Base-by-base conservation (phyloP, 2,329 filamentous ascomycete genomes). In the Xylaria sp. region DNA sequence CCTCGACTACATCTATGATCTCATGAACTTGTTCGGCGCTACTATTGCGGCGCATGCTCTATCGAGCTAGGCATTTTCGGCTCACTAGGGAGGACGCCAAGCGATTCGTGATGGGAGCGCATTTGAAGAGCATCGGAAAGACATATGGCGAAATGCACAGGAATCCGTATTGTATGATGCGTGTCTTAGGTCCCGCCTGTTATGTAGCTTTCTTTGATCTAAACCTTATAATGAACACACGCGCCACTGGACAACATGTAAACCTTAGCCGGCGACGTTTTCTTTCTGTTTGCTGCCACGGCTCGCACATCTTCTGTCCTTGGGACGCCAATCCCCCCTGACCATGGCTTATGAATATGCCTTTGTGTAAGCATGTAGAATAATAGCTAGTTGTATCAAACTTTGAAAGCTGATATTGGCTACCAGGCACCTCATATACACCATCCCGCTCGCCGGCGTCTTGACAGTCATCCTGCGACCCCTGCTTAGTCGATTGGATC, bases 341-440 rank as follows among this genome's bases (percentile, higher is more conserved):
- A 66, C 70, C 48, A 78, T 78, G 76, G 75, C 75, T 18, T 78
- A 75, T 66, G 76, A 78, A 58, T 78, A 78, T 71, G 75, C 74
- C 39, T 66, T 76, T 68, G 76, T 78, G 76, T 78, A 74, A 76
- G 76, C 63, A 34, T 5, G 32, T 4, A 15, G 5, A 55, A 2
- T 23, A 10, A 13, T 3, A 37, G 23, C 20, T 23, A 5, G 18
- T 55, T 12, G 32, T 15, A n/a, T 9, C 13, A 41, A 23, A 39
- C 12, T 51, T 32, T 20, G 20, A n/a, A 25, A 25, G 63, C 64
- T 67, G 55, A 66, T 25, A 12, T 41, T 55, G n/a, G 23, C 58
- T 57, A 23, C 56, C 6, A 92, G 89, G 72, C 88, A 92, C 78
- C 78, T 90, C 74, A 87, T 87, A 74, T 92, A 89, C 82, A 92